Conservation (phyloP, 140 eudicot species). For the Bidens hawaiensis region DNA sequence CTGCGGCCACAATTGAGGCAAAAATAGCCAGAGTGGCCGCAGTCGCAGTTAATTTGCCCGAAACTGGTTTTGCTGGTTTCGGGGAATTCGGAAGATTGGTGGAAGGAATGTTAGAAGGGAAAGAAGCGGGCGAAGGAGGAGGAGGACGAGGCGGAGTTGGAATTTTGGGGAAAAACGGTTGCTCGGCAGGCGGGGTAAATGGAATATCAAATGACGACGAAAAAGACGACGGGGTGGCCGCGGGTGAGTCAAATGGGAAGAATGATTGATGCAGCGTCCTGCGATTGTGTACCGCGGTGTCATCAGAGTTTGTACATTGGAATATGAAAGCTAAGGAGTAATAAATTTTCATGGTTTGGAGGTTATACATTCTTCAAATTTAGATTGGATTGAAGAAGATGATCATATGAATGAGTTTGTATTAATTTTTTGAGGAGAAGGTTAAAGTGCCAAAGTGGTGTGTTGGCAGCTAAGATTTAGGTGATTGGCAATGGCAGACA, state of each 20-base stretch:
- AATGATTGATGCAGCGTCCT: slow-evolving; percentile 88
- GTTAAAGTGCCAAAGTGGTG: slow-evolving; percentile 15
- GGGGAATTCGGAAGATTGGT: slow-evolving; percentile 49
- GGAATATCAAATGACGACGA: slow-evolving; percentile 27
- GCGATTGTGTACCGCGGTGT: slow-evolving; percentile 40
- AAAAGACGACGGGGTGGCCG: slow-evolving; percentile 57
- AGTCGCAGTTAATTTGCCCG: slow-evolving; percentile 55
- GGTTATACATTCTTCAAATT: no score
- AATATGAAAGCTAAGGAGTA: slow-evolving; percentile 2
- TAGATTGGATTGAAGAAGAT: not conserved
- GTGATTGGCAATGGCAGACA: slow-evolving; percentile 3
- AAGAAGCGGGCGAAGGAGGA: no score
- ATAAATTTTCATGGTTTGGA: slow-evolving; percentile 13
- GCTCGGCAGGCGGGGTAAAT: no score
- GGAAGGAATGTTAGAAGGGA: slow-evolving; percentile 78
- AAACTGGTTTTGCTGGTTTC: slow-evolving; percentile 49
- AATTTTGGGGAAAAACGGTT: no score
- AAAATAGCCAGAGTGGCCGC: slow-evolving; percentile 57
- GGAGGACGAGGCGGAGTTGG: slow-evolving; percentile 83
- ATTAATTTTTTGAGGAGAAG: not conserved
- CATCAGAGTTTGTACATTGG: slow-evolving; percentile 12
- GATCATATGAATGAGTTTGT: slow-evolving; percentile 13
- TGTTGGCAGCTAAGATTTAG: slow-evolving; percentile 29
- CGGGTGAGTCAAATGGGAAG: slow-evolving; percentile 50
- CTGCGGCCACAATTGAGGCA: slow-evolving; percentile 43